Evolutionary conservation across 2,329 filamentous ascomycete genomes (phyloP).

Genomic region (Hypocrella siamensis): DNA sequence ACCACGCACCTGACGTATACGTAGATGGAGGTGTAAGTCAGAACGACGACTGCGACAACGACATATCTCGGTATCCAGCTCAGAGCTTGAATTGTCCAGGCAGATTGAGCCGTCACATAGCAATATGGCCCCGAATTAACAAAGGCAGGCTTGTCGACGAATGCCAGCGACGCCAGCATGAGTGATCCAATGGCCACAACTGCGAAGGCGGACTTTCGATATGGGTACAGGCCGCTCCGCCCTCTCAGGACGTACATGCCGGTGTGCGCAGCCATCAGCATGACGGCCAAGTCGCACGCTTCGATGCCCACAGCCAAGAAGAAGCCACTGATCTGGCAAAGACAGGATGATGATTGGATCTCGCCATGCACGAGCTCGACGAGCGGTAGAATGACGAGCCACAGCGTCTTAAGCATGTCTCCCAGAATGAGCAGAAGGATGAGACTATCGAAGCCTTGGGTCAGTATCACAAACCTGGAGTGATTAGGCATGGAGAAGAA

Average conservation of each 20-base stretch:
- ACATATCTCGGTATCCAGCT: conserved; percentile 62
- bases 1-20: conserved; percentile 40
- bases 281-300: conserved; percentile 53
- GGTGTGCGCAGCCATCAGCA: conserved; percentile 60
- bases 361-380: conserved; percentile 37
- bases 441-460: conserved; percentile 28
- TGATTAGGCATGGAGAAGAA: background rate
- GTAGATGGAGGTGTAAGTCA: conserved; percentile 55
- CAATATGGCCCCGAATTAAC: conserved; percentile 52
- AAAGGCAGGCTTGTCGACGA: conserved; percentile 42
- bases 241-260: conserved; percentile 52
- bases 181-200: conserved; percentile 42
- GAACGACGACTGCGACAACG: conserved; percentile 47
- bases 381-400: conserved; percentile 50
- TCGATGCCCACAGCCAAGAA: conserved; percentile 51
- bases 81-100: conserved; percentile 53
- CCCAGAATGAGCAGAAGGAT: conserved; percentile 60
- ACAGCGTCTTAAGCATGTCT: conserved; percentile 54
- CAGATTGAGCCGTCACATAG: conserved; percentile 48
- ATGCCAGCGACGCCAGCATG: conserved; percentile 46
- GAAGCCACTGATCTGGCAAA: conserved; percentile 57
- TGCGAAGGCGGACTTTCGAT: conserved; percentile 42
- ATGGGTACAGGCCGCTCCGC: conserved; percentile 52
- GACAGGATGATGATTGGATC: conserved; percentile 32
- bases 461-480: background rate